Conservation (phyloP, 352 stramenopile genomes). For the Globisporangium cylindrosporum region DNA sequence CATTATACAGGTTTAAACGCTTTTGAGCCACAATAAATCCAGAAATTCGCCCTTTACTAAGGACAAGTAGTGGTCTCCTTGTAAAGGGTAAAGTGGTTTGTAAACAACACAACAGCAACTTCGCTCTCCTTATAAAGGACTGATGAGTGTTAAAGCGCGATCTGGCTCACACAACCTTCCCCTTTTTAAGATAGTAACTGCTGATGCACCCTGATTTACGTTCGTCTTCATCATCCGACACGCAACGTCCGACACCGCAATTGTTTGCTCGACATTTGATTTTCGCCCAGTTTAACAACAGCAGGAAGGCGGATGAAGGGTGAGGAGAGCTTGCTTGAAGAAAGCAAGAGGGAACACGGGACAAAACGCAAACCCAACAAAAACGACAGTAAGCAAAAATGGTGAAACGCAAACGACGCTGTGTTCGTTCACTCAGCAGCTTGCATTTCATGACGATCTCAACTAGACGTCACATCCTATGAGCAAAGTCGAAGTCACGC, state of each 20-base stretch:
- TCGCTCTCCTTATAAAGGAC: not conserved
- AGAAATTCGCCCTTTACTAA: not conserved
- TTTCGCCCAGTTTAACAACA: not conserved
- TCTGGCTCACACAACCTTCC: not conserved
- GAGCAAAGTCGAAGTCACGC: not conserved
- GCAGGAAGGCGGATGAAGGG: not conserved
- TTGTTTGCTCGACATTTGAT: constrained; percentile 1
- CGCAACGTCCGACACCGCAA: not conserved
- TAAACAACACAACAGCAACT: not conserved
- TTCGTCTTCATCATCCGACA: not conserved
- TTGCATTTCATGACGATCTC: not conserved
- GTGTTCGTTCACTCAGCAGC: not conserved
- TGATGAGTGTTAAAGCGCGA: no score
- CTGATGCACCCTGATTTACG: not conserved
- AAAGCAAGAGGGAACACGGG: not conserved
- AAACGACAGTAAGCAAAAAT: not conserved
- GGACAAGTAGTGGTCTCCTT: not conserved
- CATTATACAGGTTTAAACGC: not conserved
- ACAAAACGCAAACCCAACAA: not conserved
- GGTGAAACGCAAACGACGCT: not conserved
- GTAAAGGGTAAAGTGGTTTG: not conserved
- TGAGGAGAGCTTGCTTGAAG: not conserved
- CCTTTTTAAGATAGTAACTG: not conserved
- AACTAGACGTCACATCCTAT: not conserved
- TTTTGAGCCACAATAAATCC: not conserved